Conservation (phyloP, 2,329 filamentous ascomycete species). For the Coleophoma cylindrospora region DNA sequence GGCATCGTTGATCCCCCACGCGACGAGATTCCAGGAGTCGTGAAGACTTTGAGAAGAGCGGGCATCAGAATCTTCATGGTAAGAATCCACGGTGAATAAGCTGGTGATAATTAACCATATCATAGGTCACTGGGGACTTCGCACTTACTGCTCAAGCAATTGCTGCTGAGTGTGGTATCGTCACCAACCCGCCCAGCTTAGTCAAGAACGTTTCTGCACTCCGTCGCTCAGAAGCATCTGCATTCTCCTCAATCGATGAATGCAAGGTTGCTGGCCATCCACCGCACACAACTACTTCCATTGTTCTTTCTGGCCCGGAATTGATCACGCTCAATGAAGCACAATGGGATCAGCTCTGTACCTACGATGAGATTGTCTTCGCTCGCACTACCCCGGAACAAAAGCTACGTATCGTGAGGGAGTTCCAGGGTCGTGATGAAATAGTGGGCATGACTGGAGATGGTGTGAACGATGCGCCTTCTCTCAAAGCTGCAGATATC, state of each 20-base stretch:
- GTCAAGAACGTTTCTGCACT: slow-evolving; percentile 48
- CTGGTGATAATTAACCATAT: slow-evolving; percentile 3
- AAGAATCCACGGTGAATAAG: slow-evolving; percentile 4
- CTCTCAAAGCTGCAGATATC: slow-evolving; percentile 45
- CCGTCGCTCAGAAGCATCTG: slow-evolving; percentile 13
- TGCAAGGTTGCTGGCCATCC: neutral
- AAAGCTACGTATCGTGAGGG: slow-evolving; percentile 73
- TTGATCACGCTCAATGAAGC: slow-evolving; percentile 58
- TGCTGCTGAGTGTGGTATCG: slow-evolving; percentile 66
- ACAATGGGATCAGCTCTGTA: slow-evolving; percentile 63
- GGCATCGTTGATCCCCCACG: slow-evolving; percentile 56
- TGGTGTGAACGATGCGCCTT: slow-evolving; percentile 41
- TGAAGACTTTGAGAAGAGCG: slow-evolving; percentile 60
- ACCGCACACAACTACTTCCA: slow-evolving; percentile 31
- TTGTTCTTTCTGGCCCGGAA: slow-evolving; percentile 62
- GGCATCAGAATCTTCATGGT: slow-evolving; percentile 77
- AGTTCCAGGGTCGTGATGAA: slow-evolving; percentile 58
- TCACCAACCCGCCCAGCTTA: slow-evolving; percentile 43
- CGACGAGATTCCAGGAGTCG: slow-evolving; percentile 52
- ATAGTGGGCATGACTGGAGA: slow-evolving; percentile 47
- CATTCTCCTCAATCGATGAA: slow-evolving; percentile 4
- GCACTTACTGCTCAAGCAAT: slow-evolving; percentile 71
- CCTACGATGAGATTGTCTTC: slow-evolving; percentile 71
- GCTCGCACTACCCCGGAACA: slow-evolving; percentile 73
- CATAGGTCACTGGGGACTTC: slow-evolving; percentile 68